Evolutionary conservation across 495 filamentous ascomycete genomes (phyloP), one percentile per base, ranked within the genome.

Genomic region (Astrothelium macrocarpum): DNA sequence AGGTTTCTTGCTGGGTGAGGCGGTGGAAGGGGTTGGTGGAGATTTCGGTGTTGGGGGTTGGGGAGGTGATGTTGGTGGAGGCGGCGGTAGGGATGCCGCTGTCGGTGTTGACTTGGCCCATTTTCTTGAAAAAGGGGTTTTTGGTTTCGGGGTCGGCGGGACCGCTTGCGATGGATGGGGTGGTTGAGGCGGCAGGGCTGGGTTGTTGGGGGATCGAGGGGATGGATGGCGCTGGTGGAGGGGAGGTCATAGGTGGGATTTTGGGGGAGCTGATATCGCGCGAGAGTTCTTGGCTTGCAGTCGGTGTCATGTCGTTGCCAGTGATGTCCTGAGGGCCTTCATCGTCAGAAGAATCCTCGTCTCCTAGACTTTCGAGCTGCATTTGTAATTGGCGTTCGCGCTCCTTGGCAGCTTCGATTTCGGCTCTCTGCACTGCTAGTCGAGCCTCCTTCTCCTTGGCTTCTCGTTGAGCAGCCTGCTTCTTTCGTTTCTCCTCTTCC

Each of bases 21-120:
- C 91, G 89, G 75, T 94, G 90, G 84, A 98, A 98, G n/a, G 94
- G 94, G 70, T 98, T 98, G 36, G 88, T 95, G 26, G 90, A 90
- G 42, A 83, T 77, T 59, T 85, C 82, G 29, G 79, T 69, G 28
- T 69, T 70, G 49, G 71, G 62, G 71, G 64, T 36, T 75, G 68
- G 39, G 78, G 71, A 11, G 78, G 73, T 42, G 75, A 69, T 45
- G n/a, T n/a, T n/a, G 75, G 70, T 59, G 72, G 71, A 10, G 28
- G 71, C 65, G 29, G 70, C 23, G 4, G 59, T 2, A 11, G 72
- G 59, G 25, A 56, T 56, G 25, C 49, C 49, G 4, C 49, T 56
- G 49, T 56, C 49, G 53, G 73, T 75, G 63, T 62, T 75, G 25
- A 72, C 71, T 69, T 85, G 82, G 23, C 75, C 78, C 67, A 88